phyloP scores from a whole-genome alignment of 2,329 filamentous ascomycete species.

The Shiraia bambusicola region DNA sequence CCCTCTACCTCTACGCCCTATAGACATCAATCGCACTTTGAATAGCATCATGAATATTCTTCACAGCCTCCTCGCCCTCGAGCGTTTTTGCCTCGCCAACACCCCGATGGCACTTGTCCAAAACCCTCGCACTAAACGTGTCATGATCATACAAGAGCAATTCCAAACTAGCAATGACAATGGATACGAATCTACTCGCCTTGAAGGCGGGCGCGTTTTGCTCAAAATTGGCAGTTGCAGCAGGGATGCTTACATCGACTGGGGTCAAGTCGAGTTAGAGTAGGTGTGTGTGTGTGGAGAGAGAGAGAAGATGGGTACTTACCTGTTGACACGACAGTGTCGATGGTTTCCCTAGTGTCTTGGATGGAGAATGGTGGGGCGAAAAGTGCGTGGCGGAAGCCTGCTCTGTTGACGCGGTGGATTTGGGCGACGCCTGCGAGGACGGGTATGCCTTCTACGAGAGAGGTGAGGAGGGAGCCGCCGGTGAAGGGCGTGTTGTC shows the following conservation, averaged over 20 bases:
- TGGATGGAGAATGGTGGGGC: conserved; percentile 9
- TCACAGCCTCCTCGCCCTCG: conserved; percentile 13
- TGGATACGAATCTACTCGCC: conserved; percentile 4
- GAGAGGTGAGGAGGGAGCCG: conserved; percentile 4
- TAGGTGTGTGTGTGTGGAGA: neutral
- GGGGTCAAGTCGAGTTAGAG: neutral
- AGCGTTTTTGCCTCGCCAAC: conserved; percentile 9
- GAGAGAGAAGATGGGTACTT: neutral
- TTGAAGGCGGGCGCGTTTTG: conserved; percentile 14
- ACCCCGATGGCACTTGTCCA: conserved; percentile 9
- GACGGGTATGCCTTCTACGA: conserved; percentile 16
- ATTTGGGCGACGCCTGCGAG: conserved; percentile 19
- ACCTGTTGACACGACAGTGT: conserved; percentile 14
- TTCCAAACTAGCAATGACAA: conserved; percentile 17
- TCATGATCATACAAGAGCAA: conserved; percentile 20
- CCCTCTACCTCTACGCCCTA: neutral
- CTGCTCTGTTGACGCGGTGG: conserved; percentile 19
- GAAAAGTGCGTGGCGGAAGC: conserved; percentile 13
- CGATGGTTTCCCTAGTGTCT: conserved; percentile 10
- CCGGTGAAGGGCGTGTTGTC: conserved; percentile 11
- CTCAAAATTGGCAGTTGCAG: conserved; percentile 10
- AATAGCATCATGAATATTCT: conserved; percentile 21
- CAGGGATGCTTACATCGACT: conserved; percentile 18
- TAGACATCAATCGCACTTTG: conserved; percentile 13
- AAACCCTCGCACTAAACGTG: conserved; percentile 16